Conservation (phyloP, 2,329 filamentous ascomycete genomes). For the Chaetomiaceae sp. region DNA sequence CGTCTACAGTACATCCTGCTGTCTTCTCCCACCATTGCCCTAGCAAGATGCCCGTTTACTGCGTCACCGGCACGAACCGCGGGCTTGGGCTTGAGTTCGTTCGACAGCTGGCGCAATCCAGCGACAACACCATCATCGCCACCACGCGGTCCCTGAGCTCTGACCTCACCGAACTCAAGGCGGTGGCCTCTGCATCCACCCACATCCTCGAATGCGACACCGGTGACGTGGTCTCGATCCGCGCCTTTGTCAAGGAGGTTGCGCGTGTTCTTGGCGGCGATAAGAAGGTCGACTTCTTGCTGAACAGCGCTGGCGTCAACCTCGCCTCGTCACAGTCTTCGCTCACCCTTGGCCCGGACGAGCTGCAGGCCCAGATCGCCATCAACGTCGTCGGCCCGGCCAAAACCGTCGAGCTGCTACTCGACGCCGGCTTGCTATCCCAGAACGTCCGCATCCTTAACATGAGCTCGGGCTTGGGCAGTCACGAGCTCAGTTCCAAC, state of each 20-base stretch:
- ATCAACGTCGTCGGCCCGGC: conserved; percentile 43
- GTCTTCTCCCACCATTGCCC: background rate
- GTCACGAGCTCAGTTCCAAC: conserved; percentile 27
- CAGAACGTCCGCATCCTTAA: conserved; percentile 32
- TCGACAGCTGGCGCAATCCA: conserved; percentile 24
- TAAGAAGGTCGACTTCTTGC: conserved; percentile 31
- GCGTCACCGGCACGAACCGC: conserved; percentile 30
- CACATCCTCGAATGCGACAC: conserved; percentile 29
- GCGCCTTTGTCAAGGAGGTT: conserved; percentile 19
- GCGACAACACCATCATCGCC: conserved; percentile 27
- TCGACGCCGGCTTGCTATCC: conserved; percentile 24
- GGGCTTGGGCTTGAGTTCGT: conserved; percentile 30
- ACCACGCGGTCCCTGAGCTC: conserved; percentile 21
- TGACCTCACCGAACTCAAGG: conserved; percentile 26
- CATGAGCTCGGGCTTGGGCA: conserved; percentile 36
- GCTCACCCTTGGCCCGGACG: conserved; percentile 32
- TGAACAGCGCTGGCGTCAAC: conserved; percentile 34
- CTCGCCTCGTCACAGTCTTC: conserved; percentile 31
- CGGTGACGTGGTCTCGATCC: conserved; percentile 28
- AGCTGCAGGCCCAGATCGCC: conserved; percentile 35
- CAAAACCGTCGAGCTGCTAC: conserved; percentile 36
- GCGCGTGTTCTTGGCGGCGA: conserved; percentile 26
- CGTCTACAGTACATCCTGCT: too few relatives aligned
- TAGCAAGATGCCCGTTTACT: conserved; percentile 28
- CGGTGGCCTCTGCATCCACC: conserved; percentile 16